phyloP scores from a whole-genome alignment of 371 early-diverging fungal genomes.

The Batkoa obscura region DNA sequence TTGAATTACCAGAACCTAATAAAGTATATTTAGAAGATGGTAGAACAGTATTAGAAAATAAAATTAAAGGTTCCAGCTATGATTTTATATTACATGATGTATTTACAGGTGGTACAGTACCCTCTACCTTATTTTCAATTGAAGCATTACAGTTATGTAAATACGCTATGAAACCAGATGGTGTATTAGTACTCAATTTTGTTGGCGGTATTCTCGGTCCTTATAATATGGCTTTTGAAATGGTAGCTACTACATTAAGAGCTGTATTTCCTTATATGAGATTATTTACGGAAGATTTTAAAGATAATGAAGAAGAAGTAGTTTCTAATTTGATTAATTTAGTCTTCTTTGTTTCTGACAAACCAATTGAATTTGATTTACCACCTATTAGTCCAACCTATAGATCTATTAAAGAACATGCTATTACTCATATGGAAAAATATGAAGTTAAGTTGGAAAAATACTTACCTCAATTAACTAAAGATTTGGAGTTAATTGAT shows the following conservation, averaged over 20 bases:
- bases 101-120: conserved; percentile 63
- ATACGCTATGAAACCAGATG: conserved; percentile 41
- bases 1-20: conserved; percentile 29
- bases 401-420: conserved; percentile 14
- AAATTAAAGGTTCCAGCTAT: conserved; percentile 16
- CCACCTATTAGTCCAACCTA: conserved; percentile 13
- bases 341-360: conserved; percentile 45
- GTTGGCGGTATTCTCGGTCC: conserved; percentile 23
- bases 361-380: conserved; percentile 21
- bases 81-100: conserved; percentile 77
- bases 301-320: conserved; percentile 2
- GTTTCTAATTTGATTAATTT: conserved; percentile 4
- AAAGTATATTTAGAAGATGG: conserved; percentile 43
- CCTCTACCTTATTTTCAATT: conserved; percentile 36
- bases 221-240: conserved; percentile 20
- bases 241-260: conserved; percentile 25
- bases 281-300: conserved; percentile 24
- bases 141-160: conserved; percentile 34
- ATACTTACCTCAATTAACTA: conserved; percentile 10
- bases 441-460: conserved; percentile 12
- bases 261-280: conserved; percentile 28
- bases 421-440: conserved; percentile 4
- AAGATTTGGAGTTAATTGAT: conserved; percentile 10
- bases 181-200: conserved; percentile 57
- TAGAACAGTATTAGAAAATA: not conserved